Evolutionary conservation across 768 basidiomycete species (phyloP).

Genomic region (Lactarius indigo): DNA sequence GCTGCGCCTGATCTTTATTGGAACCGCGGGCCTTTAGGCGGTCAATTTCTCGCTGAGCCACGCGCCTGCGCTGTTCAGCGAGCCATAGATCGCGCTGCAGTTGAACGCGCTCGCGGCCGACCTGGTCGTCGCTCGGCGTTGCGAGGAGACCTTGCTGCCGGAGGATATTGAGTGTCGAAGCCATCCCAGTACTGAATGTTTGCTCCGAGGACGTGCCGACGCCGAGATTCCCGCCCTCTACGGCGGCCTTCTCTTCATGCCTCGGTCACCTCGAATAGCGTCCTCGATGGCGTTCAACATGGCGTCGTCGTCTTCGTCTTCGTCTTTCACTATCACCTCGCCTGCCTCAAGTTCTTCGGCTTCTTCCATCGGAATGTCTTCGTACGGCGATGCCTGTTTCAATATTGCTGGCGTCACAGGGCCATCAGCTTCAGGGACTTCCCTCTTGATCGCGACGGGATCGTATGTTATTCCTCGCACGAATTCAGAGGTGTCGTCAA

Average conservation of each 20-base stretch:
- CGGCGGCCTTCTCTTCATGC: slow-evolving; percentile 44
- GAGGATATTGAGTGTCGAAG: slow-evolving; percentile 82
- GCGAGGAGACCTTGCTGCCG: slow-evolving; percentile 89
- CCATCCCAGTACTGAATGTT: slow-evolving; percentile 80
- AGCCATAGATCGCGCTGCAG: slow-evolving; percentile 87
- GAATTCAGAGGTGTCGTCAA: slow-evolving; percentile 97
- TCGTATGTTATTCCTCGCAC: slow-evolving; percentile 78
- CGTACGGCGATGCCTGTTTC: slow-evolving; percentile 43
- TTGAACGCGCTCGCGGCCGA: slow-evolving; percentile 78
- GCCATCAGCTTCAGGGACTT: slow-evolving; percentile 25
- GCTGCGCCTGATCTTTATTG: slow-evolving; percentile 87
- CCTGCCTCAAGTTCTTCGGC: slow-evolving; percentile 65
- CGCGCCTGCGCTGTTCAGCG: slow-evolving; percentile 72
- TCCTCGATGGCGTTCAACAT: slow-evolving; percentile 79
- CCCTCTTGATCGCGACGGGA: slow-evolving; percentile 42
- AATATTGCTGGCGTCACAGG: slow-evolving; percentile 14
- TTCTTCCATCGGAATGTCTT: slow-evolving; percentile 61
- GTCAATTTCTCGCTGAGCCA: slow-evolving; percentile 79
- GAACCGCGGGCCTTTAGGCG: slow-evolving; percentile 69
- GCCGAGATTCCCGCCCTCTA: slow-evolving; percentile 36
- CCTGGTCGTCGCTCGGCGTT: slow-evolving; percentile 55
- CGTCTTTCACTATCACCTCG: slow-evolving; percentile 74
- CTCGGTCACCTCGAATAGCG: slow-evolving; percentile 58
- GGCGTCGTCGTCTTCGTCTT: slow-evolving; percentile 68
- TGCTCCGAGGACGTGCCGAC: slow-evolving; percentile 74